These are phyloP conservation scores for Fusarium sp. DNA, from an alignment of 2,329 filamentous ascomycete species.

Conservation along the genomic window DNA sequence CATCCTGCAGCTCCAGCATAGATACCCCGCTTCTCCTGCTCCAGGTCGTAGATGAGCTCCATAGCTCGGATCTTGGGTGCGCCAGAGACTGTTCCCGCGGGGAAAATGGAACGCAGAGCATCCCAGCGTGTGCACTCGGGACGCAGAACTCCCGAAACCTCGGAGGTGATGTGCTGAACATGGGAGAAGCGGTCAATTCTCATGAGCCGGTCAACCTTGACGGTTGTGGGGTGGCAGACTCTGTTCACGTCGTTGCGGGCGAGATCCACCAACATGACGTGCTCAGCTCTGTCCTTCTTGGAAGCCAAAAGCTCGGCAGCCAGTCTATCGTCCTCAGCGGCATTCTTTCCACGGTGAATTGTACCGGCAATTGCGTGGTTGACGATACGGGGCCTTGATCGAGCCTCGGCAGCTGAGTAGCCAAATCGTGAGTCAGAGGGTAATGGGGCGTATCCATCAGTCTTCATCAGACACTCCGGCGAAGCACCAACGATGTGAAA, in stretches of 20 bases:
- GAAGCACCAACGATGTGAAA: slow-evolving; percentile 97
- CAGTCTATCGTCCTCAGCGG: slow-evolving; percentile 80
- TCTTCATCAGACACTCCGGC: slow-evolving; percentile 93
- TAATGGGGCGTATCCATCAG: slow-evolving; percentile 41
- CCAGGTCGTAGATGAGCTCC: slow-evolving; percentile 95
- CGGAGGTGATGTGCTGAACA: slow-evolving; percentile 95
- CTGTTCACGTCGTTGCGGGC: slow-evolving; percentile 97
- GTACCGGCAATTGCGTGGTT: slow-evolving; percentile 98
- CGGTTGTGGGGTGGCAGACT: slow-evolving; percentile 89
- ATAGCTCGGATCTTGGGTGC: slow-evolving; percentile 97
- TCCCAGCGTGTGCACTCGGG: slow-evolving; percentile 90
- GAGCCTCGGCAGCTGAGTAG: slow-evolving; percentile 39
- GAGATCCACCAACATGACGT: slow-evolving; percentile 97
- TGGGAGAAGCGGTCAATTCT: slow-evolving; percentile 94
- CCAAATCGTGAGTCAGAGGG: slow-evolving; percentile 41
- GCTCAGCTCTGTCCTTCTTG: slow-evolving; percentile 87
- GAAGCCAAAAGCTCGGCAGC: slow-evolving; percentile 73
- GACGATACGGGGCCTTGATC: slow-evolving; percentile 86
- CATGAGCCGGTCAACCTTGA: slow-evolving; percentile 93
- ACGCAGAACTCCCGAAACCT: slow-evolving; percentile 91
- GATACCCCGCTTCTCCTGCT: slow-evolving; percentile 91
- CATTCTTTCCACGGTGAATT: slow-evolving; percentile 81
- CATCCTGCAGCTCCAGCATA: slow-evolving; percentile 98
- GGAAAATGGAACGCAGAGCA: slow-evolving; percentile 96
- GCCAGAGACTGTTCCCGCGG: slow-evolving; percentile 93